A percentile compares a stretch with the other conserved stretches of the same genome.
phyloP scores from a whole-genome alignment of 2,329 filamentous ascomycete genomes.

The Magnaporthiopsis rhizophila region DNA sequence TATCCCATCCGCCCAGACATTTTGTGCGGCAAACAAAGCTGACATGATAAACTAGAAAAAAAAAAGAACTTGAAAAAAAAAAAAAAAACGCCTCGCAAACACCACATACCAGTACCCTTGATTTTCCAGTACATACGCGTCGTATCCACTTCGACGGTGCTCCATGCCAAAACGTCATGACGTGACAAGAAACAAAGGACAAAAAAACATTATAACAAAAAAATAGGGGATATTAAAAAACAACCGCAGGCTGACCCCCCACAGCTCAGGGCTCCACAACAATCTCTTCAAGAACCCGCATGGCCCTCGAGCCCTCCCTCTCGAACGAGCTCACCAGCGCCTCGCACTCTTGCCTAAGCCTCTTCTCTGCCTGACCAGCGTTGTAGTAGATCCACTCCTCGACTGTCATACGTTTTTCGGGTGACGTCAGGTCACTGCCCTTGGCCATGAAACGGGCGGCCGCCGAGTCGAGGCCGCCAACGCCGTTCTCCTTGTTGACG shows the following conservation, averaged over 20 bases:
- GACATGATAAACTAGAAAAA: background rate
- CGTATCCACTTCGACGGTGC: background rate
- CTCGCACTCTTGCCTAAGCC: slow-evolving; percentile 74
- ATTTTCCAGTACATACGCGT: background rate
- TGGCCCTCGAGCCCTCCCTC: slow-evolving; percentile 68
- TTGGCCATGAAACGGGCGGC: slow-evolving; percentile 36
- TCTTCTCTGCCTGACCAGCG: slow-evolving; percentile 71
- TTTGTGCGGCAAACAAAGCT: background rate
- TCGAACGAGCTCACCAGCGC: slow-evolving; percentile 76
- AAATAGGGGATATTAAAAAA: background rate
- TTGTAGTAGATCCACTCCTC: slow-evolving; percentile 88
- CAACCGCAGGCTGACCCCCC: background rate
- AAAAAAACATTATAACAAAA: background rate
- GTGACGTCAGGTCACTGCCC: slow-evolving; percentile 56
- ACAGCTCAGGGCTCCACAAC: slow-evolving; percentile 35
- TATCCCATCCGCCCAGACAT: background rate
- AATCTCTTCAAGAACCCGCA: slow-evolving; percentile 69
- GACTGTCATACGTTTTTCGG: slow-evolving; percentile 84
- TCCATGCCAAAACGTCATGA: background rate
- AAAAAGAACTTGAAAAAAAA: no score
- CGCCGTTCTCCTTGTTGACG: slow-evolving; percentile 43
- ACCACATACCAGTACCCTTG: slow-evolving; percentile 15
- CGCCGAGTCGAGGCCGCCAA: slow-evolving; percentile 9
- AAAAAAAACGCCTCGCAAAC: slow-evolving; percentile 12
- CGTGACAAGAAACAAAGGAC: background rate